Base-by-base conservation (phyloP, 75 land plant genomes). In the Pinus taeda region DNA sequence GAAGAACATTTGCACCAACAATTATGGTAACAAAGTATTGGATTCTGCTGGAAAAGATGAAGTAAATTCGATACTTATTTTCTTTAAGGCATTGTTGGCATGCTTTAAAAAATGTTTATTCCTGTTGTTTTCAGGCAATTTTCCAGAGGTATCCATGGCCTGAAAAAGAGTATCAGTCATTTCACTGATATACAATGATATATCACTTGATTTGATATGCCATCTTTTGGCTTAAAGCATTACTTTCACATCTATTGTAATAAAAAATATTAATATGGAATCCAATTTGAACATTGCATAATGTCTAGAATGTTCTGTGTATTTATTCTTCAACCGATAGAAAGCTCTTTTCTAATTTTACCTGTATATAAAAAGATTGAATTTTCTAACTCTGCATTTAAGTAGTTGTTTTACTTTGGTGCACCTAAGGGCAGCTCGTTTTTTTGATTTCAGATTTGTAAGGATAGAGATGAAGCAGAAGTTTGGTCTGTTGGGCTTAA, bases 391-490 rank as follows among this genome's bases (percentile, higher is more conserved):
- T 59, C 45, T 60, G 9, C 63, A 37, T 36, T 33, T 18, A 22
- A 15, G 5, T 64, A 21, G 65, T 15, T 53, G 3, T 20, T 30
- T 69, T 20, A 69, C 13, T 39, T 39, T 9, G n/a, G 42, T 20
- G 22, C 53, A 20, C 29, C 71, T 69, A 45, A 69, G 22, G 22
- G 12, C 42, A 20, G n/a, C 82, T 90, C 4, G 4, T 39, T 39
- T 39, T 39, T 39, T 39, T 74, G 75, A 83, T 67, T 57, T 17
- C 82, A 94, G 99, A 96, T 96, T 36, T 96, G 99, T 80, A 94
- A 96, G 80, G 99, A 96, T 81, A 96, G 94, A 86, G 99, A 96
- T 80, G 99, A 96, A 82, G 98, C 99, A 67, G 98, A 96, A 81
- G 98, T 94, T 26, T 96, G 99, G 98, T 92, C 94, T 83, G 90